Percentiles rank a stretch among this genome's conserved stretches.
Evolutionary conservation across 2,329 filamentous ascomycete species (phyloP).

Genomic region (Ceratocystis destructans): DNA sequence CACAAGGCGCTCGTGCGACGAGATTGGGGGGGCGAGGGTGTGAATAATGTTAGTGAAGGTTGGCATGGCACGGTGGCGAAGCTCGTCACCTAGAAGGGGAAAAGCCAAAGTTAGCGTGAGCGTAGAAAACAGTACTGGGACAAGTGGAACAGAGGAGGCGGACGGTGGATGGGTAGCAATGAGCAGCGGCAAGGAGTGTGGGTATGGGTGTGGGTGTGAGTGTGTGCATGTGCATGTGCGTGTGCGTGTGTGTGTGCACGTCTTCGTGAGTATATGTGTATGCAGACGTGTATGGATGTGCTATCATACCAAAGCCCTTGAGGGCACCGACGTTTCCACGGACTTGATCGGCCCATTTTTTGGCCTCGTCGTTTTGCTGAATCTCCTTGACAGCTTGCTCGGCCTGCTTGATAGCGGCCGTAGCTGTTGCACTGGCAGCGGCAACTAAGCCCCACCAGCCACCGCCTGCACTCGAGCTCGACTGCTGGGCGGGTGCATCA

Average conservation of each 20-base stretch:
- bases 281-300: not conserved
- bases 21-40: slow-evolving; percentile 89
- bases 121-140: not conserved
- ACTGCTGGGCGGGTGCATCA: slow-evolving; percentile 48
- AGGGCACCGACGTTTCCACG: slow-evolving; percentile 74
- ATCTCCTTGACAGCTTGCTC: slow-evolving; percentile 90
- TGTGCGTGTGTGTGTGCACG: too few species aligned
- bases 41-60: slow-evolving; percentile 92
- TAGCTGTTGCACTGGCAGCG: slow-evolving; percentile 42
- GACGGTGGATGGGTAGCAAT: too few species aligned
- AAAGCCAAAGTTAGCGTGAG: not conserved
- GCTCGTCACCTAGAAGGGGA: slow-evolving; percentile 56
- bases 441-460: slow-evolving; percentile 75
- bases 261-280: too few species aligned
- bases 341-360: slow-evolving; percentile 90
- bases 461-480: slow-evolving; percentile 36
- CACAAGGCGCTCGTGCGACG: slow-evolving; percentile 87
- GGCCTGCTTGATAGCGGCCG: slow-evolving; percentile 65
- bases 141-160: slow-evolving; percentile 24
- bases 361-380: slow-evolving; percentile 89
- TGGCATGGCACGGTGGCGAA: slow-evolving; percentile 73
- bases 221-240: too few species aligned
- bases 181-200: too few species aligned
- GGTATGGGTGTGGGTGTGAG: rapidly evolving
- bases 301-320: slow-evolving; percentile 53